These are phyloP conservation scores for Kurtzmaniella fragi DNA, from an alignment of 805 yeast species.

Conservation along the genomic window DNA sequence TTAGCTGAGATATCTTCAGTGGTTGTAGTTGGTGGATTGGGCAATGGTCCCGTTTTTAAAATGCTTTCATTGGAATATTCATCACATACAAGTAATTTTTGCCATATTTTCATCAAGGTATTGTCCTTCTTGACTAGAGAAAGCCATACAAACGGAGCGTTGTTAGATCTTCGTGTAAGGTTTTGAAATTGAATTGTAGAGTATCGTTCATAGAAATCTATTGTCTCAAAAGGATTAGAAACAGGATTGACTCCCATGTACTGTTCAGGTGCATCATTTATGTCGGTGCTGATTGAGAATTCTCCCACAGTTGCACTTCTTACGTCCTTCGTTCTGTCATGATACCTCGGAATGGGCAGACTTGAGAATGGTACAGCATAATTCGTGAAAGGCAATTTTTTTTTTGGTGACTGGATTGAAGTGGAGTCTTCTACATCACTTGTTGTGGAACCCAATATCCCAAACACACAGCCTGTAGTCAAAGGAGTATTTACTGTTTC, in stretches of 20 bases:
- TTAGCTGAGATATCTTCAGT: not conserved
- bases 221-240: conserved; percentile 22
- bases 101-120: conserved; percentile 9
- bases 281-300: no score
- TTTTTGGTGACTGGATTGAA: conserved; percentile 7
- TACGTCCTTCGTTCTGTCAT: not conserved
- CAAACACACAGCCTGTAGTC: no score
- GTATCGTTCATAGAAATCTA: conserved; percentile 40
- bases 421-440: conserved; percentile 2
- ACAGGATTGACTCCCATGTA: conserved; percentile 20
- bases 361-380: not conserved
- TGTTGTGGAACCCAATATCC: no score
- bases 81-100: not conserved
- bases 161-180: conserved; percentile 35
- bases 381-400: conserved; percentile 1
- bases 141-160: conserved; percentile 51
- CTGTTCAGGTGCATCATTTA: no score
- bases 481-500: no score
- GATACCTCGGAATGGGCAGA: not conserved
- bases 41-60: not conserved
- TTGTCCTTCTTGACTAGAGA: conserved; percentile 45
- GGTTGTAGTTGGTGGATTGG: no score
- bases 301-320: no score
- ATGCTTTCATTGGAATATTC: not conserved
- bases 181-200: conserved; percentile 38